Evolutionary conservation across 129 eudicot genomes (phyloP).

Genomic region (Flaveria robusta): DNA sequence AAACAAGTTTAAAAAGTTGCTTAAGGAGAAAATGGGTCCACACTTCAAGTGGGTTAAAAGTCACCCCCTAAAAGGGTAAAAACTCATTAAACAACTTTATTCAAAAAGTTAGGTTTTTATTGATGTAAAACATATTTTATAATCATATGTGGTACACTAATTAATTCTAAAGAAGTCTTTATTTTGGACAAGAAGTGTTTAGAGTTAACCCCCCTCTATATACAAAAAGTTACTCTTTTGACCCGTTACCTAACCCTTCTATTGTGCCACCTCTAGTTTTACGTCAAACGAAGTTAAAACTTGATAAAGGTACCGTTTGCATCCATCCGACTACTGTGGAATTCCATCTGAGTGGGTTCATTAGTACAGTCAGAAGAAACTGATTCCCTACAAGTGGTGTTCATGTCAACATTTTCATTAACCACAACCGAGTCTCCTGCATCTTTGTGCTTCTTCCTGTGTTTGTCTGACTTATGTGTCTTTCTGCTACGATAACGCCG

Average conservation of each 20-base stretch:
- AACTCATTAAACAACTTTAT: not conserved
- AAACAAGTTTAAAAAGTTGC: not conserved
- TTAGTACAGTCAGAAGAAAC: constrained; percentile 54
- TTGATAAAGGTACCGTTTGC: constrained; percentile 43
- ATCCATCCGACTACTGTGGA: constrained; percentile 58
- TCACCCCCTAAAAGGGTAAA: not conserved
- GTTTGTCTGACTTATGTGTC: constrained; percentile 32
- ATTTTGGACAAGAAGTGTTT: no score
- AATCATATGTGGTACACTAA: not conserved
- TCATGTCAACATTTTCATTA: constrained; percentile 54
- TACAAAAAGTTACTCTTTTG: not conserved
- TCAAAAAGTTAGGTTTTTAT: not conserved
- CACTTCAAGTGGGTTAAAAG: not conserved
- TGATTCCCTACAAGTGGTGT: constrained; percentile 43
- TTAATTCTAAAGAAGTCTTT: no score
- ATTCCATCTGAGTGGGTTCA: constrained; percentile 63
- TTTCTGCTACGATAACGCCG: constrained; percentile 44
- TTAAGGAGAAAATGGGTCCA: not conserved
- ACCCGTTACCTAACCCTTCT: not conserved
- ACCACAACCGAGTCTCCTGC: constrained; percentile 41
- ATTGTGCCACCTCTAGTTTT: not conserved
- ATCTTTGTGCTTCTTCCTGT: constrained; percentile 39
- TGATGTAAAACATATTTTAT: not conserved
- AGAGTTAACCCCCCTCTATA: no score
- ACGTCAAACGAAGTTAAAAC: no score